Evolutionary conservation across 208 protist genomes (phyloP).

Genomic region (Balamuthia mandrillaris): DNA sequence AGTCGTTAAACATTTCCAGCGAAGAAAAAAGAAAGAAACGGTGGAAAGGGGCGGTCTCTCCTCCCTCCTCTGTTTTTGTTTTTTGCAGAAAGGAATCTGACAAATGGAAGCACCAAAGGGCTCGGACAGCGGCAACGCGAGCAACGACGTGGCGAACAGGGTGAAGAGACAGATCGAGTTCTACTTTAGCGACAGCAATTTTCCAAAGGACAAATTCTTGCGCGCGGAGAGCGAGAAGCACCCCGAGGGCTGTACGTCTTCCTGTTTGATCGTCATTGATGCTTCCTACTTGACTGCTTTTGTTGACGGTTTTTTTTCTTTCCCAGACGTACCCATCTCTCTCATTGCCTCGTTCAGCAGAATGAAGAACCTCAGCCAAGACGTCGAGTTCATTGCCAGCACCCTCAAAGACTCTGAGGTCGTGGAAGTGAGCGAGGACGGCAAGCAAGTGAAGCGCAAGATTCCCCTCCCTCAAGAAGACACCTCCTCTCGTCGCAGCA

Average conservation of each 20-base stretch:
- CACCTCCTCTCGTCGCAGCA: background rate
- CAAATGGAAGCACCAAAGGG: too few species aligned
- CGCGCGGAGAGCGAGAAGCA: conserved; percentile 30
- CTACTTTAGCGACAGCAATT: conserved; percentile 56
- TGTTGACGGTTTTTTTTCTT: background rate
- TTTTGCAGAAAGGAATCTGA: too few species aligned
- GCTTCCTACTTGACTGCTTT: background rate
- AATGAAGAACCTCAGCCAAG: background rate
- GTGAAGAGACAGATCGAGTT: conserved; percentile 50
- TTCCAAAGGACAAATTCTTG: conserved; percentile 42
- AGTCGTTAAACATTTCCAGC: too few species aligned
- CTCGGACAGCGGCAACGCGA: too few species aligned
- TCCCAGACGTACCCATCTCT: background rate
- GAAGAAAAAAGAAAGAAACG: too few species aligned
- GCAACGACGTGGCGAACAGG: too few species aligned
- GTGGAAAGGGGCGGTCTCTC: too few species aligned
- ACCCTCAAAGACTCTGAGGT: background rate
- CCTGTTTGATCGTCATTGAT: background rate
- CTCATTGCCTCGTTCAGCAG: conserved; percentile 8
- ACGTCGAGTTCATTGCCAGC: background rate
- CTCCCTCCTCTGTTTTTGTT: too few species aligned
- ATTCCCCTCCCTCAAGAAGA: background rate
- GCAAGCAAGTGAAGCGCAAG: background rate
- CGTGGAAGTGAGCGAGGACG: conserved; percentile 15
- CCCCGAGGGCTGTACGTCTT: conserved; percentile 47